Evolutionary conservation across 805 yeast genomes (phyloP), one percentile per base, ranked within the genome.

Genomic region (Lipomyces anomalus): DNA sequence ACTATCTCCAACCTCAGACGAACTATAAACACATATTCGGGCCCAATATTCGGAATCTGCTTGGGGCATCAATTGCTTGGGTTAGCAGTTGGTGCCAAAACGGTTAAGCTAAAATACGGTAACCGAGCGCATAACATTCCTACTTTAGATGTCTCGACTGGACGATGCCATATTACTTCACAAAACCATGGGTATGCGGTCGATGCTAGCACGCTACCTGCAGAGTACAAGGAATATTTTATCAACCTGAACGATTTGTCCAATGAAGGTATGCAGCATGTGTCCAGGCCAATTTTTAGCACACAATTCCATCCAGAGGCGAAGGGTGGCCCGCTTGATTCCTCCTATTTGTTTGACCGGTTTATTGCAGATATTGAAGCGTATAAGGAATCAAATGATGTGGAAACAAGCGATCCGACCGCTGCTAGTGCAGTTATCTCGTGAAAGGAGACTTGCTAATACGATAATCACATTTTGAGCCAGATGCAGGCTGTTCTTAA

Each of bases 271-370:
- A 88, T 92, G 95, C 82, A 80, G 60, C 98, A 92, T 67, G 75
- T 71, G 46, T 63, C 78, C 33, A 82, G 78, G 65, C 99, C 99
- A 42, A 84, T 90, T 45, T 92, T 90, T 70, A 86, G 96, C 32
- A 87, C 96, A 2, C 98, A 92, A 68, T 92, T 92, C 76, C 99
- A 92, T 66, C 99, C 99, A 40, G 99, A 92, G 69, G 97, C 98
- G 47, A 90, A 88, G 71, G 97, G 98, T 59, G 99, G 99, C 58
- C 99, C 99, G 48, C 75, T 84, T 60, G 99, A 92, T 67, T 84
- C 96, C 11, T 76, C 87, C 2, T 86, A 79, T 69, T 72, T 92
- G 66, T 92, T 92, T 59, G 97, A 92, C 72, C 86, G 80, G 67
- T 92, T 85, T 69, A 80, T 92, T 59, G 76, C 71, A 32, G 73